Evolutionary conservation across 805 yeast genomes (phyloP).

Genomic region (Yarrowia sp.): DNA sequence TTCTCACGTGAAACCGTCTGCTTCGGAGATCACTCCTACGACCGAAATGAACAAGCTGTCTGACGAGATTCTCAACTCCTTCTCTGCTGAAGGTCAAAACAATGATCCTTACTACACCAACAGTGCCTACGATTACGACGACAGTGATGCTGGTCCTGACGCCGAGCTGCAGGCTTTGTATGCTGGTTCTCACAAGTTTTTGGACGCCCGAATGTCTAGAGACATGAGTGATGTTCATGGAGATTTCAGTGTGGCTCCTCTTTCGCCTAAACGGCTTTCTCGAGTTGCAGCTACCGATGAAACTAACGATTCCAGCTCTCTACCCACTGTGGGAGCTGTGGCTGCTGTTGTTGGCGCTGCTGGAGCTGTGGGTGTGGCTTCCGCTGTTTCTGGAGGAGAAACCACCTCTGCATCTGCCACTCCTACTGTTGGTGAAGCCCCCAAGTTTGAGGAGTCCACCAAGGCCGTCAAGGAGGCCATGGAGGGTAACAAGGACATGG

Average conservation of each 20-base stretch:
- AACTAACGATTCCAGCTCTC: neutral
- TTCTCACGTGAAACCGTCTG: neutral
- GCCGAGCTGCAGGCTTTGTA: slow-evolving; percentile 34
- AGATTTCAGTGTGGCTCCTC: slow-evolving; percentile 6
- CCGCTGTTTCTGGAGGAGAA: neutral
- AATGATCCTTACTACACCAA: slow-evolving; percentile 32
- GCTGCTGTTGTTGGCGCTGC: slow-evolving; percentile 14
- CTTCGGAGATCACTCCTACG: slow-evolving; percentile 22
- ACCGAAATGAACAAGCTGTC: slow-evolving; percentile 25
- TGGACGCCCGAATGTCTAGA: slow-evolving; percentile 13
- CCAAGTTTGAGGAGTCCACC: neutral
- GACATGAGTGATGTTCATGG: slow-evolving; percentile 12
- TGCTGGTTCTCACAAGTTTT: slow-evolving; percentile 27
- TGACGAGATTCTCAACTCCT: slow-evolving; percentile 32
- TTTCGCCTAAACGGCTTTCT: slow-evolving; percentile 15
- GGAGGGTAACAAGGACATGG: neutral
- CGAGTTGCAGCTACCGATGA: neutral
- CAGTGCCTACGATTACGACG: slow-evolving; percentile 31
- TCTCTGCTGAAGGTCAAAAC: neutral
- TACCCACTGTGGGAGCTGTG: neutral
- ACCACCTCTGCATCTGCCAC: slow-evolving; percentile 4
- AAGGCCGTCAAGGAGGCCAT: slow-evolving; percentile 8
- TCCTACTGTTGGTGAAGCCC: neutral
- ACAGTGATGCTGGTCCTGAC: slow-evolving; percentile 26
- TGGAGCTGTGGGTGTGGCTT: slow-evolving; percentile 5